Evolutionary conservation across 371 early-diverging fungal species (phyloP).

Genomic region (Apophysomyces sp.): DNA sequence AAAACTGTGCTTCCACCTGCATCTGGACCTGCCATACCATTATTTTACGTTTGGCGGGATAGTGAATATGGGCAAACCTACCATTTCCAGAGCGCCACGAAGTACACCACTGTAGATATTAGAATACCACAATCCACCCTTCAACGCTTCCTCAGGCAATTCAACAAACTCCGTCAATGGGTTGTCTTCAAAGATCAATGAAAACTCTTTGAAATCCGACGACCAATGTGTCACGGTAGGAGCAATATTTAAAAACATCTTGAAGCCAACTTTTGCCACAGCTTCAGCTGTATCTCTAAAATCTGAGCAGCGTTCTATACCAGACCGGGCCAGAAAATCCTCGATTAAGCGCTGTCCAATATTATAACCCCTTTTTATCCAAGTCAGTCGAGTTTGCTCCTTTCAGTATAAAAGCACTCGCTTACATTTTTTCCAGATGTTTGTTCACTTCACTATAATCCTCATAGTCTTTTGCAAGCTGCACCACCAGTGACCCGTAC

Average conservation of each 20-base stretch:
- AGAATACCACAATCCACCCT: slow-evolving; percentile 91
- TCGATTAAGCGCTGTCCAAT: slow-evolving; percentile 96
- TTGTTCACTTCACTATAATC: slow-evolving; percentile 92
- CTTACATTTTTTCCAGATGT: slow-evolving; percentile 95
- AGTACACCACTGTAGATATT: slow-evolving; percentile 94
- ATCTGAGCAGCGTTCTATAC: slow-evolving; percentile 81
- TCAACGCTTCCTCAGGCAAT: slow-evolving; percentile 75
- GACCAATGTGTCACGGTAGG: slow-evolving; percentile 84
- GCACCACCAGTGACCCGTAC: slow-evolving; percentile 96
- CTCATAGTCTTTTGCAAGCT: slow-evolving; percentile 93
- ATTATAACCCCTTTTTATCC: slow-evolving; percentile 87
- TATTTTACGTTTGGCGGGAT: neutral
- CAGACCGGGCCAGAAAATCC: slow-evolving; percentile 90
- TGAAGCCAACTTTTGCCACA: slow-evolving; percentile 94
- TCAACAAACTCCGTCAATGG: slow-evolving; percentile 93
- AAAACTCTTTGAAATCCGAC: slow-evolving; percentile 83
- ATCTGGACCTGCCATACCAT: slow-evolving; percentile 68
- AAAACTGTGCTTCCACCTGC: slow-evolving; percentile 86
- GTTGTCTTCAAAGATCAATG: slow-evolving; percentile 90
- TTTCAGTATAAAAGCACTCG: neutral
- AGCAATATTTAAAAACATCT: slow-evolving; percentile 90
- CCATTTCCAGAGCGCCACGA: slow-evolving; percentile 96
- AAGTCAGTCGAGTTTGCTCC: neutral
- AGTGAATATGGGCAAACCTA: slow-evolving; percentile 18
- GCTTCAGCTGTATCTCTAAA: slow-evolving; percentile 93